Evolutionary conservation across 768 basidiomycete species (phyloP).

Genomic region (Lactifluus echinatus): DNA sequence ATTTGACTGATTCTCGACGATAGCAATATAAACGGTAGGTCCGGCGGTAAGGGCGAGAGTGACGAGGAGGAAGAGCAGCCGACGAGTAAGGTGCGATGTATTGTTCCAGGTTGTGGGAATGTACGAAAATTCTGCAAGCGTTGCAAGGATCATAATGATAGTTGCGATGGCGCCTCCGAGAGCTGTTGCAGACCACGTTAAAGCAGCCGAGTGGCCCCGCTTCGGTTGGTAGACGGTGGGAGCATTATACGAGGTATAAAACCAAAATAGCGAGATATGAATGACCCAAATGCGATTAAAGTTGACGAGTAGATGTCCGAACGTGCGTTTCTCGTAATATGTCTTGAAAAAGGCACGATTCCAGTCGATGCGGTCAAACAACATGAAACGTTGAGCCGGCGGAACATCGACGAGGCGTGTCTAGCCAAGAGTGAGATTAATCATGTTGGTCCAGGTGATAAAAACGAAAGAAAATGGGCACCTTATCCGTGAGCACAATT

Average conservation of each 20-base stretch:
- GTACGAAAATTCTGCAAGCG: constrained; percentile 91
- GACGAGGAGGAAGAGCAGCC: constrained; percentile 81
- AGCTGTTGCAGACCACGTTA: constrained; percentile 90
- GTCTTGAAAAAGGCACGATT: constrained; percentile 97
- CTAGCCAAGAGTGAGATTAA: constrained; percentile 33
- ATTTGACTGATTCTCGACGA: constrained; percentile 51
- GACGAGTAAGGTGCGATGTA: constrained; percentile 89
- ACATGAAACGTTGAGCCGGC: constrained; percentile 90
- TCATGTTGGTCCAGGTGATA: background rate
- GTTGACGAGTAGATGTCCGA: constrained; percentile 95
- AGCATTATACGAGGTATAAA: constrained; percentile 92
- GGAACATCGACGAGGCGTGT: constrained; percentile 86
- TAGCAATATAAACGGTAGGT: constrained; percentile 91
- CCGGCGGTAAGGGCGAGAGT: constrained; percentile 87
- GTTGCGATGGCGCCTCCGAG: constrained; percentile 96
- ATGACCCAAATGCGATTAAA: constrained; percentile 99
- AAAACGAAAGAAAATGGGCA: constrained; percentile 23
- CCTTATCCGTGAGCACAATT: constrained; percentile 85
- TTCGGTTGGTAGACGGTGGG: constrained; percentile 61
- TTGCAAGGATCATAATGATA: constrained; percentile 91
- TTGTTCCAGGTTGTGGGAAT: constrained; percentile 99
- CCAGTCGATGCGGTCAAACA: constrained; percentile 96
- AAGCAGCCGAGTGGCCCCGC: constrained; percentile 54
- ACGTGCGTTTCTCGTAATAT: constrained; percentile 94
- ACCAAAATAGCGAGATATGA: constrained; percentile 91